These are phyloP conservation scores for Phlegmacium glaucopus DNA, from an alignment of 768 basidiomycete genomes.

Conservation along the genomic window DNA sequence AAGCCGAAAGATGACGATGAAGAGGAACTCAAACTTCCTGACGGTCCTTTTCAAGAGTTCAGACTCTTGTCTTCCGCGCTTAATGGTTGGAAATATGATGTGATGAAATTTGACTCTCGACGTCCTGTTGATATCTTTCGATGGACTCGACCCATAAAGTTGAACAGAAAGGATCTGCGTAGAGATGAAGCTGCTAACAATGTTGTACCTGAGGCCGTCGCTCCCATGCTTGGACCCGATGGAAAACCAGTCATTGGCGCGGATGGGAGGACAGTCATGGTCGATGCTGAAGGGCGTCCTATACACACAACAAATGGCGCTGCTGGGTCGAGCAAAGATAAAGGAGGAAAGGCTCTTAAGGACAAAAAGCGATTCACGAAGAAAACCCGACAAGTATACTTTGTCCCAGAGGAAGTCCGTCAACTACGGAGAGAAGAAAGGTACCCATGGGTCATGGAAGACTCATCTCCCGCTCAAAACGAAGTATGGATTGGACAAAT, in stretches of 20 bases:
- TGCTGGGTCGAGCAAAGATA: slow-evolving; percentile 23
- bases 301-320: slow-evolving; percentile 40
- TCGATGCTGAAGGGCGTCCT: slow-evolving; percentile 73
- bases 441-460: slow-evolving; percentile 92
- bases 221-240: slow-evolving; percentile 77
- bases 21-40: slow-evolving; percentile 58
- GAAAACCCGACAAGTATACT: slow-evolving; percentile 81
- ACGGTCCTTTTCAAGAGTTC: slow-evolving; percentile 71
- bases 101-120: slow-evolving; percentile 86
- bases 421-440: slow-evolving; percentile 82
- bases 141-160: slow-evolving; percentile 76
- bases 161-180: slow-evolving; percentile 82
- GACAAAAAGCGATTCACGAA: slow-evolving; percentile 75
- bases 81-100: slow-evolving; percentile 89
- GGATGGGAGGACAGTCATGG: slow-evolving; percentile 79
- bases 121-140: slow-evolving; percentile 64
- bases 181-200: slow-evolving; percentile 38
- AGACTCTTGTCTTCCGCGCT: slow-evolving; percentile 74
- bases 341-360: slow-evolving; percentile 41
- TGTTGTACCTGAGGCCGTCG: slow-evolving; percentile 48
- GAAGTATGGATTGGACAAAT: slow-evolving; percentile 82
- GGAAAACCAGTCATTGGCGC: slow-evolving; percentile 79
- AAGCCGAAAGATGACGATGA: slow-evolving; percentile 31
- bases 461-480: slow-evolving; percentile 50
- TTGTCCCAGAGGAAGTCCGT: slow-evolving; percentile 72